Evolutionary conservation across 164 flowering plant species (phyloP), one percentile per base, ranked within the genome.

Genomic region (Santalum album): DNA sequence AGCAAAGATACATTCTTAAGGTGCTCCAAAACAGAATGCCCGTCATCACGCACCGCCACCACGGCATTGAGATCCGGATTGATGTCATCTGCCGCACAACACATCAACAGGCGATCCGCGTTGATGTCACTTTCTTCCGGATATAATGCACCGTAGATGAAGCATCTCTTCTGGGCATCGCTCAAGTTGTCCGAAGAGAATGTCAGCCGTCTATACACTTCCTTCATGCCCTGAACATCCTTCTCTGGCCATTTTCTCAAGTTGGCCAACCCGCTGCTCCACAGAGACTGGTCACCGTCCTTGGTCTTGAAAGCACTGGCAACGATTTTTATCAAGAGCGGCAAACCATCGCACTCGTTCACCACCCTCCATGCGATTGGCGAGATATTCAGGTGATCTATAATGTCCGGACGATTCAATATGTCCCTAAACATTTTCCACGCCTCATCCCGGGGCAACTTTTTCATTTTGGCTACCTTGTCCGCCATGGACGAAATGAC

Each of bases 11-110:
- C 38, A 7, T 57, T 45, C 0, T 51, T 34, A 6, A 71, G 65
- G 21, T 56, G 51, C 0, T 58, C 25, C 57, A 64, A 17, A 2
- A 63, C 57, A 10, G 12, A 20, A 18, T 40, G 57, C 12, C 69
- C 71, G 5, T 7, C 18, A 27, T 53, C 48, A 12, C 51, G 46
- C 11, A 66, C 64, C 3, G 21, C 7, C n/a, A 7, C 21, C 1
- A 49, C 29, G 2, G 38, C 39, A 6, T 25, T 11, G 2, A 0
- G 27, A 17, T 21, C n/a, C 36, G 22, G 6, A 25, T 63, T 46
- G 16, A 62, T 24, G 6, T 59, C 49, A 21, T 67, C 75, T 3
- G 57, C 60, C 19, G 18, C 54, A 68, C 75, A 65, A 25, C 57
- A 65, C 29, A 51, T 64, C 18, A 69, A 12, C 54, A 65, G 43